These are phyloP conservation scores for Suillus subluteus DNA, from an alignment of 768 basidiomycete species.

Conservation along the genomic window DNA sequence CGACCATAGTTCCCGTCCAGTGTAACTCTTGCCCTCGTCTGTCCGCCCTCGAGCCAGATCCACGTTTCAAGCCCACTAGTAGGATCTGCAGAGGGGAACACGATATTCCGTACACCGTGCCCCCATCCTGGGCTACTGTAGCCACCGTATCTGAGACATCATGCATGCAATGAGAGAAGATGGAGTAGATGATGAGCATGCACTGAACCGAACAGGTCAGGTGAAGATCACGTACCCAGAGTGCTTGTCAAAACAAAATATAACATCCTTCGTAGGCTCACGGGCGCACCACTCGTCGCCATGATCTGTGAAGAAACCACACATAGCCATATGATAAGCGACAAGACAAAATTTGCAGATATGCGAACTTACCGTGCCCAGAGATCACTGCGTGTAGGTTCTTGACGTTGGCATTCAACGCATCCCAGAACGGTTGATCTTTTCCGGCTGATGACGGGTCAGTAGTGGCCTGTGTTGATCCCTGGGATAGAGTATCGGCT, in stretches of 20 bases:
- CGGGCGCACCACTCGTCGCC: constrained; percentile 82
- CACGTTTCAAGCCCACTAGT: constrained; percentile 56
- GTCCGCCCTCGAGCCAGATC: constrained; percentile 64
- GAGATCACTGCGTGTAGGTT: constrained; percentile 71
- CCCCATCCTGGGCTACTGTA: constrained; percentile 57
- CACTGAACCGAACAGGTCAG: neutral
- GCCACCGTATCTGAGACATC: constrained; percentile 60
- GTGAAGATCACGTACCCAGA: constrained; percentile 53
- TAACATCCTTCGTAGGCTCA: constrained; percentile 59
- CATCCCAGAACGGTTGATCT: constrained; percentile 65
- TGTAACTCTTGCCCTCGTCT: constrained; percentile 54
- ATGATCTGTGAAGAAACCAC: constrained; percentile 51
- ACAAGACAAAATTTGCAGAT: constrained; percentile 13
- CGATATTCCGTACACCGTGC: constrained; percentile 64
- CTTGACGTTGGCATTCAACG: constrained; percentile 58
- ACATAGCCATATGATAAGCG: neutral
- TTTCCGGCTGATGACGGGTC: constrained; percentile 42
- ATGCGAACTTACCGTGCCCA: constrained; percentile 58
- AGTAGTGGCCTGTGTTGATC: constrained; percentile 63
- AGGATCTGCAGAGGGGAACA: constrained; percentile 54
- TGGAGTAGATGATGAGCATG: neutral
- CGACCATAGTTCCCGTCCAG: constrained; percentile 36
- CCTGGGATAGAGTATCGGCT: constrained; percentile 57
- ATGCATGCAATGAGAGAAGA: constrained; percentile 5
- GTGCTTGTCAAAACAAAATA: constrained; percentile 80